Base-by-base conservation (phyloP, 345 rosid genomes). In the Streptanthus diversifolius region DNA sequence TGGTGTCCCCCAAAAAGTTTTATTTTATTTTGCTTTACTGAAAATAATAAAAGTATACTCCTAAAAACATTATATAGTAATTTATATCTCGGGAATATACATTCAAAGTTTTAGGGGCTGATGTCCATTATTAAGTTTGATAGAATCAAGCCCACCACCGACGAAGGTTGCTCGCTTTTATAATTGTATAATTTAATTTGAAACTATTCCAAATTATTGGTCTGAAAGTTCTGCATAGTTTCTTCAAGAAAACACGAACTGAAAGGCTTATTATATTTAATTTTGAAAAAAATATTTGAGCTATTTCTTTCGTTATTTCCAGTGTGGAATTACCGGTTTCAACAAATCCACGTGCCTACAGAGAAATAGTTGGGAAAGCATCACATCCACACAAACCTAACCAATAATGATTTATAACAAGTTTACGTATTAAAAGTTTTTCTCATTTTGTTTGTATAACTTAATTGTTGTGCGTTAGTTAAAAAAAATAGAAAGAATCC, bases 351-450 rank as follows among this genome's bases (percentile, higher is more conserved):
- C 58, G 71, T 76, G 75, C 25, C 51, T n/a, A 62, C 5, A 25
- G 6, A 4, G 5, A 53, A 30, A 60, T 30, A 22, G 43, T 54
- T 54, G 65, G 59, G 70, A 69, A 52, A 62, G 21, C 44, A 62
- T 69, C 59, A 70, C 60, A 56, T 54, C 79, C 75, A 68, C 79
- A 69, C 59, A 69, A 61, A 52, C 74, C 79, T 61, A 52, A 49
- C 54, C 11, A 63, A 1, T 47, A 8, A 15, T 44, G 43, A 30
- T 36, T 47, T 11, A 47, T 30, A 27, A 22, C 44, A 39, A 0
- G 5, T 7, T 74, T 18, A 37, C 19, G 51, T 56, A 35, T 55
- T 36, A 0, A 18, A 19, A 1, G 5, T n/a, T 30, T 30, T 36
- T 17, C 24, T 1, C 17, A n/a, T 3, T 7, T 27, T 64, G 32